Conservation (phyloP, 225 moss, liverwort and hornwort species). For the Ulota crispa region DNA sequence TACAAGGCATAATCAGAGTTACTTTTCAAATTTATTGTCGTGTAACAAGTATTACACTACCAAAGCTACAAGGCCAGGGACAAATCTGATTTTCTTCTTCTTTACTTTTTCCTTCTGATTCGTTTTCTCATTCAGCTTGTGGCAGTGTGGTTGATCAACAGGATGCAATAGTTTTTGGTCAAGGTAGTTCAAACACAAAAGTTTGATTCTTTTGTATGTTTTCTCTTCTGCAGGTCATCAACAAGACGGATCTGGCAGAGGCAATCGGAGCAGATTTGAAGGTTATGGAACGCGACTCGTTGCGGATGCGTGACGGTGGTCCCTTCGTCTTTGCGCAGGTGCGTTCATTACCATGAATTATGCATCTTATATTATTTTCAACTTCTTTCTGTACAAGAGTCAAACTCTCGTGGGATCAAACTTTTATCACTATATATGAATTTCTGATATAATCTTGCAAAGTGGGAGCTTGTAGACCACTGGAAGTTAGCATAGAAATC, state of each 20-base stretch:
- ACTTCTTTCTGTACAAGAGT: neutral
- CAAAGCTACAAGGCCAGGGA: neutral
- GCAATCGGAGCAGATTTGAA: conserved; percentile 95
- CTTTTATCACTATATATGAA: neutral
- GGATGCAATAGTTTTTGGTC: neutral
- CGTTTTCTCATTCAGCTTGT: neutral
- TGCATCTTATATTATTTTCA: neutral
- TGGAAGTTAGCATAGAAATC: neutral
- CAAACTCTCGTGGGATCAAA: neutral
- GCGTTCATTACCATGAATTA: neutral
- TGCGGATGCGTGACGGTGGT: conserved; percentile 98
- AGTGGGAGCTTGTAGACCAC: neutral
- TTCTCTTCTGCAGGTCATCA: conserved; percentile 68
- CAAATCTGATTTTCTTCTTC: neutral
- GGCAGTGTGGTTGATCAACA: neutral
- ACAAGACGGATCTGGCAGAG: conserved; percentile 94
- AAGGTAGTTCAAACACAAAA: neutral
- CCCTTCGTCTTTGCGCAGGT: conserved; percentile 96
- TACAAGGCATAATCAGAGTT: neutral
- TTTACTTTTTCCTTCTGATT: neutral
- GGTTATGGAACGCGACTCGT: conserved; percentile 91
- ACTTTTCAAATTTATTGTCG: neutral
- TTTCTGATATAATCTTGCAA: neutral
- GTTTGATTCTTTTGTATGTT: neutral
- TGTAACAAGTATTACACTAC: too few relatives aligned